phyloP scores from a whole-genome alignment of 2,329 filamentous ascomycete genomes.

The Xylaria sp. region DNA sequence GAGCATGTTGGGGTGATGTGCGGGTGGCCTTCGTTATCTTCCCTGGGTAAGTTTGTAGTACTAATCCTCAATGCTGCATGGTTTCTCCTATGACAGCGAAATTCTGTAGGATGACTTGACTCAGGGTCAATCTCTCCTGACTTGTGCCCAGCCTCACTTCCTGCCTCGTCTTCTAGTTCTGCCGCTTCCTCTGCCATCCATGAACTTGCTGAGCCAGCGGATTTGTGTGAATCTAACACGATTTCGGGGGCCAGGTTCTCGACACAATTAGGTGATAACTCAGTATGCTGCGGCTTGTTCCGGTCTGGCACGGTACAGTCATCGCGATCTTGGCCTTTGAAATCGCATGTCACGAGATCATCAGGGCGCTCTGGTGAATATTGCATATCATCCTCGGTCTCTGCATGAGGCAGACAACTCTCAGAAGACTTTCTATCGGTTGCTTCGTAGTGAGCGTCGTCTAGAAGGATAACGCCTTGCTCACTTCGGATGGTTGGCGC shows the following conservation, averaged over 20 bases:
- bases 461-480: conserved; percentile 48
- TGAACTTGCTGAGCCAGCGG: background rate
- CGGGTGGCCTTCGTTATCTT: conserved; percentile 44
- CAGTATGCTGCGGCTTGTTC: background rate
- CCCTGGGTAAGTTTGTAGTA: conserved; percentile 43
- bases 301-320: background rate
- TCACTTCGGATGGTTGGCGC: conserved; percentile 50
- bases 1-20: conserved; percentile 48
- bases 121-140: conserved; percentile 13
- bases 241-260: background rate
- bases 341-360: background rate
- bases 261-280: background rate
- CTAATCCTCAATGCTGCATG: conserved; percentile 46
- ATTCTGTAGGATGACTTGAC: conserved; percentile 28
- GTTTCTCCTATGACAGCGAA: conserved; percentile 46
- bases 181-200: background rate
- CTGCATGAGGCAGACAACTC: conserved; percentile 8
- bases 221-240: conserved; percentile 2
- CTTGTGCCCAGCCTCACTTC: conserved; percentile 8
- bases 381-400: conserved; percentile 10
- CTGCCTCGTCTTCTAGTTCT: conserved; percentile 3
- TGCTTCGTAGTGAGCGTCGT: conserved; percentile 42
- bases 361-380: conserved; percentile 6
- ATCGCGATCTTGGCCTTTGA: background rate
- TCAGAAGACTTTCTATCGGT: conserved; percentile 27